Evolutionary conservation across 2,329 filamentous ascomycete species (phyloP), one percentile per base, ranked within the genome.

Genomic region (Coniochaeta sp.): DNA sequence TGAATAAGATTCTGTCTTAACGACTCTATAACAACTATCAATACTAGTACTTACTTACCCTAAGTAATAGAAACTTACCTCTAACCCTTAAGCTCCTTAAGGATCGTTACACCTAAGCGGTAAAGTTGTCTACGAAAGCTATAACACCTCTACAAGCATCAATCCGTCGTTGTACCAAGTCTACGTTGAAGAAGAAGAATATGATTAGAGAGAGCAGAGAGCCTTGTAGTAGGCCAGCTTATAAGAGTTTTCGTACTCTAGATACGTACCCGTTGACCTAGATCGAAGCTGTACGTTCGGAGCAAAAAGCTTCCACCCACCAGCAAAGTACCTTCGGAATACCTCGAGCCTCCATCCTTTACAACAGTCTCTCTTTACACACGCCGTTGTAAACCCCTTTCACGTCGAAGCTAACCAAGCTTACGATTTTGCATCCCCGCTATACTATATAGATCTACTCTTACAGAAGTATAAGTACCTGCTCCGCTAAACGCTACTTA

Each of bases 131-230:
- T 3, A 71, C 59, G 55, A 70, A 71, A 34, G 64, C 67, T 55
- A 71, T 66, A 5, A 67, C 66, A 24, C 57, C 60, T n/a, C 60
- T 40, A 24, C 55, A 60, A 67, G 70, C 61, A 50, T 70, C 62
- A 54, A 75, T 73, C 28, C 61, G 59, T 50, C 61, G 56, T 58
- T 75, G 61, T 9, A 75, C 68, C 14, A 75, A 67, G 60, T 75
- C 69, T 59, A 70, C 69, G 58, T 75, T 75, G 64, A 72, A 74
- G 65, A 73, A 73, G 28, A 67, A 60, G 47, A 67, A 67, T n/a
- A 66, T 8, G 26, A 62, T 59, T n/a, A 58, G 58, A 34, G 55
- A 60, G 5, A 62, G 30, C 14, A 58, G 60, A 6, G 58, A 62
- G 8, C 60, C 58, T 57, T 62, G 47, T 8, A 34, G 58, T 40